Evolutionary conservation across 108 stramenopile genomes (phyloP).

Genomic region (Cylindrotheca closterium): DNA sequence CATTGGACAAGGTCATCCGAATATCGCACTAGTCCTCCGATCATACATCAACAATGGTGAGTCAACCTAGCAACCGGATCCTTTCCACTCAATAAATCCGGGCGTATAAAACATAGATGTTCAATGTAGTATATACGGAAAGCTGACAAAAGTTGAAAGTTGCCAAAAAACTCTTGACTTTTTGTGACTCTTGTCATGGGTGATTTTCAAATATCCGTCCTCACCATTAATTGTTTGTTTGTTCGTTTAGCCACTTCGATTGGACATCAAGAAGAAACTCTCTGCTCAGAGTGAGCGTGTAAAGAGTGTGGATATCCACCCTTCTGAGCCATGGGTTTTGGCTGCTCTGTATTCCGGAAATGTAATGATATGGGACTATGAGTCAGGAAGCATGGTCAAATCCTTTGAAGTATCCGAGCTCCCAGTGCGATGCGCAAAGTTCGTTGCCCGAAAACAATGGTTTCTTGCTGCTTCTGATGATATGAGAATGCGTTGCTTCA

Average conservation of each 20-base stretch:
- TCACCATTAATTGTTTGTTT: too few relatives aligned
- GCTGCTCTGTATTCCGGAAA: slow-evolving; percentile 97
- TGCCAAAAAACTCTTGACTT: too few relatives aligned
- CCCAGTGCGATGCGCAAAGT: slow-evolving; percentile 97
- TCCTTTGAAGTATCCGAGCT: slow-evolving; percentile 94
- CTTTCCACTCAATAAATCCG: too few relatives aligned
- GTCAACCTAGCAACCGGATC: too few relatives aligned
- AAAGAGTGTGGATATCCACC: slow-evolving; percentile 97
- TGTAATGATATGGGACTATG: slow-evolving; percentile 98
- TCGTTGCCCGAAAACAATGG: slow-evolving; percentile 97
- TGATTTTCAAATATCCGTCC: too few relatives aligned
- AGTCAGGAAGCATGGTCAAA: slow-evolving; percentile 82
- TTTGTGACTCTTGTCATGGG: too few relatives aligned
- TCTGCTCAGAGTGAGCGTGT: slow-evolving; percentile 92
- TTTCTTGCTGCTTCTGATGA: slow-evolving; percentile 93
- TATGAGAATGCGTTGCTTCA: slow-evolving; percentile 93
- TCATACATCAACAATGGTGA: too few relatives aligned
- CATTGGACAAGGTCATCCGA: too few relatives aligned
- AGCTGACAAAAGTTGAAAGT: too few relatives aligned
- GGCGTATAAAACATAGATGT: too few relatives aligned
- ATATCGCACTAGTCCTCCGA: too few relatives aligned
- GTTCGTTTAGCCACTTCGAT: slow-evolving; percentile 71
- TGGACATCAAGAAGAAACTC: slow-evolving; percentile 90
- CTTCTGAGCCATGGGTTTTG: slow-evolving; percentile 96
- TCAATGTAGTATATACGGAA: too few relatives aligned